phyloP scores from a whole-genome alignment of 371 early-diverging fungal genomes.

The Rhizopus stolonifer region DNA sequence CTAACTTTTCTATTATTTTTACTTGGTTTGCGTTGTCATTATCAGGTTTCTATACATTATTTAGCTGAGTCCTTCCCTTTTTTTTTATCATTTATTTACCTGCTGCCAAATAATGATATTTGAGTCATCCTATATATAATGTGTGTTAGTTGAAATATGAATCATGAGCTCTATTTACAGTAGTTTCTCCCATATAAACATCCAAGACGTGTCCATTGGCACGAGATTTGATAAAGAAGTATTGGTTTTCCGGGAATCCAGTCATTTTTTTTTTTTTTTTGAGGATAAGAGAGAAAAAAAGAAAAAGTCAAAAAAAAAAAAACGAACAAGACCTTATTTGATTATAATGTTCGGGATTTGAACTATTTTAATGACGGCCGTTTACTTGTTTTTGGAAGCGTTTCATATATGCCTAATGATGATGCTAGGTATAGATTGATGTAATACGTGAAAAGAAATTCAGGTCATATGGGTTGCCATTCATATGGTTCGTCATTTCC shows the following conservation, averaged over 20 bases:
- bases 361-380: no score
- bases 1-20: no score
- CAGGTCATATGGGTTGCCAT: no score
- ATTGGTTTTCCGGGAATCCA: conserved; percentile 24
- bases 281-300: background rate
- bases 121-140: conserved; percentile 43
- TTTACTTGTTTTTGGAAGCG: no score
- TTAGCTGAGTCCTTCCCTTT: background rate
- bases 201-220: conserved; percentile 14
- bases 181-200: conserved; percentile 31
- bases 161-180: conserved; percentile 12
- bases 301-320: background rate
- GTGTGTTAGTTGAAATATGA: no score
- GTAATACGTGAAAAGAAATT: no score
- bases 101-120: conserved; percentile 49
- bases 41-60: conserved; percentile 32
- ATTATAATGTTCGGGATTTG: no score
- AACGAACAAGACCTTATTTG: no score
- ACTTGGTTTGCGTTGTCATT: conserved; percentile 38
- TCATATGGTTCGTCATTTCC: no score
- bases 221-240: conserved; percentile 26
- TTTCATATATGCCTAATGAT: no score
- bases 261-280: conserved; percentile 4
- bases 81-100: conserved; percentile 20
- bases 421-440: no score